These are phyloP conservation scores for Pseudogymnoascus destructans DNA, from an alignment of 2,329 filamentous ascomycete species.

Conservation along the genomic window DNA sequence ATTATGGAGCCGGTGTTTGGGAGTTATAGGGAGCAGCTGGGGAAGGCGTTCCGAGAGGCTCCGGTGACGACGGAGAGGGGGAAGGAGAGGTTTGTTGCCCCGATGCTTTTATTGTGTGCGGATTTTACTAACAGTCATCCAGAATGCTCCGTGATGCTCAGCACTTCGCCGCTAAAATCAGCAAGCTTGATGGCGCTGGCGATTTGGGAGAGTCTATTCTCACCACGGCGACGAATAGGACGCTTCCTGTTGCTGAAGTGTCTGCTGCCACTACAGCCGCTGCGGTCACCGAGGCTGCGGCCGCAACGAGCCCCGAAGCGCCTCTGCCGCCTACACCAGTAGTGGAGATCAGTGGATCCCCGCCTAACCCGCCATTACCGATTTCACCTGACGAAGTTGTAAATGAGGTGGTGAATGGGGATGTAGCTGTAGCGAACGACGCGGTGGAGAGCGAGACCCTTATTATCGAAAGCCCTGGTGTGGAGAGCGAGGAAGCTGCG, in stretches of 20 bases:
- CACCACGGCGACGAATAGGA: not conserved
- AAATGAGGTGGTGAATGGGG: not conserved
- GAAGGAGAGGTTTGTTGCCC: constrained; percentile 42
- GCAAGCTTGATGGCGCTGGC: constrained; percentile 51
- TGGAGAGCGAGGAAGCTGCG: constrained; percentile 13
- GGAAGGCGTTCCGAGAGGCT: constrained; percentile 48
- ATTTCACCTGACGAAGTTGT: constrained; percentile 1
- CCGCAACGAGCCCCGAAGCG: constrained; percentile 12
- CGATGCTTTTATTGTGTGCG: not conserved
- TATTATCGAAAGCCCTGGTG: constrained; percentile 10
- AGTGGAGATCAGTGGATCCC: constrained; percentile 13
- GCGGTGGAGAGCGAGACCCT: constrained; percentile 9
- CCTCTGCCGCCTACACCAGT: not conserved
- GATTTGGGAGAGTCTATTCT: constrained; percentile 41
- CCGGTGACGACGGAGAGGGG: constrained; percentile 44
- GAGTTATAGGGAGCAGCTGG: constrained; percentile 53
- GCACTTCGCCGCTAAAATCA: constrained; percentile 46
- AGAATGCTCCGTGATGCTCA: constrained; percentile 53
- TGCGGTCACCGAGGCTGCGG: not conserved
- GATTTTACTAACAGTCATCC: constrained; percentile 11
- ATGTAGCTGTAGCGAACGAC: constrained; percentile 3
- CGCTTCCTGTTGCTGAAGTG: constrained; percentile 8
- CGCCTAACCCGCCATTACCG: constrained; percentile 10
- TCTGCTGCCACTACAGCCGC: not conserved
- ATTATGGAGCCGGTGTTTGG: constrained; percentile 59